Conservation (phyloP, 495 filamentous ascomycete species). For the Aspergillus egyptiacus region DNA sequence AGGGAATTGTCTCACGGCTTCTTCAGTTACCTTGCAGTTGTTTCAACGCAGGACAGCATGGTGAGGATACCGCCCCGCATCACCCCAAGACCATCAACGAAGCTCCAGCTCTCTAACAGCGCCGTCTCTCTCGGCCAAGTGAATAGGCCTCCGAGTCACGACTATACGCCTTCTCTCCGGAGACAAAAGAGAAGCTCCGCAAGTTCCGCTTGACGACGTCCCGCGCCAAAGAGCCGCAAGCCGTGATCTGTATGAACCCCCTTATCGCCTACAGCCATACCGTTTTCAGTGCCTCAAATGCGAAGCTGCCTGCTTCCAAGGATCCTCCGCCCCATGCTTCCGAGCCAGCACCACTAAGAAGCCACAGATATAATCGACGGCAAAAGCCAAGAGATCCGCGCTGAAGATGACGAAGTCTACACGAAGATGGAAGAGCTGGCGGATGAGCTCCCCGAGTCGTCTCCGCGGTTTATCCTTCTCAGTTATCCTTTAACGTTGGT, state of each 20-base stretch:
- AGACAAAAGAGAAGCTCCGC: conserved; percentile 77
- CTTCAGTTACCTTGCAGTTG: too few species aligned
- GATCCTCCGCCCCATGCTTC: too few species aligned
- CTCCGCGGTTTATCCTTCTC: conserved; percentile 81
- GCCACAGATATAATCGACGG: conserved; percentile 61
- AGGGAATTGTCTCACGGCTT: too few species aligned
- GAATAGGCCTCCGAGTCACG: conserved; percentile 68
- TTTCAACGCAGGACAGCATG: too few species aligned
- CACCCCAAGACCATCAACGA: not conserved
- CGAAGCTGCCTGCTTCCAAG: too few species aligned
- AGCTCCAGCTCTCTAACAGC: conserved; percentile 8
- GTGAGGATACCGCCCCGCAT: conserved; percentile 15
- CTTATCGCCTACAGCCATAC: not conserved
- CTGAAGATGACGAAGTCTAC: conserved; percentile 70
- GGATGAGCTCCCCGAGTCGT: conserved; percentile 89
- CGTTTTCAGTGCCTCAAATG: too few species aligned
- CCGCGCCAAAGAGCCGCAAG: conserved; percentile 79
- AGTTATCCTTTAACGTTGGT: conserved; percentile 86
- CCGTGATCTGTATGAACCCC: conserved; percentile 78
- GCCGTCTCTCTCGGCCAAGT: conserved; percentile 2
- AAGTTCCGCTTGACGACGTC: conserved; percentile 93
- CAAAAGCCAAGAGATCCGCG: conserved; percentile 76
- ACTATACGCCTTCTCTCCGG: conserved; percentile 86
- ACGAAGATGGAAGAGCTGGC: conserved; percentile 68
- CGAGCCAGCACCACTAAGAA: too few species aligned